These are phyloP conservation scores for Mycena vulgaris DNA, from an alignment of 768 basidiomycete genomes.

Conservation along the genomic window DNA sequence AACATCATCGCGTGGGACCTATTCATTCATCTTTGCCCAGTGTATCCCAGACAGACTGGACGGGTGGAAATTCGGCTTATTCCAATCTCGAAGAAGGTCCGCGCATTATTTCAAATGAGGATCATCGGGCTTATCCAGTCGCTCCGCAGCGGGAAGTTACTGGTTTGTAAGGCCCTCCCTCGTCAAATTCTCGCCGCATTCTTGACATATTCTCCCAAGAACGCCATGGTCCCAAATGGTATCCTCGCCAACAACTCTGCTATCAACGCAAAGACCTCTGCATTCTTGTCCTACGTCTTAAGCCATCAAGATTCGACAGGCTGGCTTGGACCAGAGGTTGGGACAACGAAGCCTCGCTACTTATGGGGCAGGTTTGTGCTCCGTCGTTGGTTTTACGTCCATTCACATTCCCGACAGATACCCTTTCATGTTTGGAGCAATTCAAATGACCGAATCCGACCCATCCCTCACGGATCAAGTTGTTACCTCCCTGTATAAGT, in stretches of 20 bases:
- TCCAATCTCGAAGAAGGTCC: slow-evolving; percentile 62
- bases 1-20: background rate
- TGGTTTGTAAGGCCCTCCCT: slow-evolving; percentile 64
- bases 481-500: slow-evolving; percentile 68
- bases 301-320: slow-evolving; percentile 67
- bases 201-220: slow-evolving; percentile 48
- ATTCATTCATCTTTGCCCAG: slow-evolving; percentile 38
- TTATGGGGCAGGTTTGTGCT: slow-evolving; percentile 64
- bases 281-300: slow-evolving; percentile 66
- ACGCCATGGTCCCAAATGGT: slow-evolving; percentile 69
- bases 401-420: background rate
- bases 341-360: slow-evolving; percentile 66
- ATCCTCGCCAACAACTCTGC: slow-evolving; percentile 61
- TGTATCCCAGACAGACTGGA: slow-evolving; percentile 60
- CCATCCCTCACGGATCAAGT: slow-evolving; percentile 60
- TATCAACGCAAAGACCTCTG: slow-evolving; percentile 62
- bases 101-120: background rate
- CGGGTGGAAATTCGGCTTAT: slow-evolving; percentile 56
- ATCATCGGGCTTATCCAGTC: background rate
- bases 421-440: slow-evolving; percentile 37
- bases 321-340: slow-evolving; percentile 71
- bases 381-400: background rate
- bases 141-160: slow-evolving; percentile 64
- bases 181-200: background rate
- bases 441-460: slow-evolving; percentile 68